Evolutionary conservation across 2,329 filamentous ascomycete species (phyloP).

Genomic region (Penicillium sp.): DNA sequence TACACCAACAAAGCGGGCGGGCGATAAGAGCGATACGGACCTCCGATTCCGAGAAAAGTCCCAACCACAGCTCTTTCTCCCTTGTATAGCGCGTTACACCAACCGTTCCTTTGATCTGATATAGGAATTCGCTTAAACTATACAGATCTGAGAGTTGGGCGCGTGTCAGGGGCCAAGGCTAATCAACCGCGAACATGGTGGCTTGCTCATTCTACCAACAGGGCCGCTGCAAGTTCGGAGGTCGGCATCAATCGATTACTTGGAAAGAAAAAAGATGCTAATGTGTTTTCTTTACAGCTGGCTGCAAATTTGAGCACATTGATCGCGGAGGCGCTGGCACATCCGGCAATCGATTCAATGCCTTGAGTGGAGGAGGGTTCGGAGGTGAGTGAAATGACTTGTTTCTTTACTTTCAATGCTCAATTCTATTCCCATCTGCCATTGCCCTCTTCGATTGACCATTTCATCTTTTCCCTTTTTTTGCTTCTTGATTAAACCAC

Average conservation of each 20-base stretch:
- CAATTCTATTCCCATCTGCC: neutral
- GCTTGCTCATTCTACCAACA: conserved; percentile 67
- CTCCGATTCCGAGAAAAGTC: conserved; percentile 2
- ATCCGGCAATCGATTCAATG: conserved; percentile 62
- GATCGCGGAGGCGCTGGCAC: conserved; percentile 36
- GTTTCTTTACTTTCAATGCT: neutral
- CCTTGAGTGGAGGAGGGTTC: conserved; percentile 46
- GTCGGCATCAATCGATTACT: conserved; percentile 44
- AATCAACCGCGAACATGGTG: conserved; percentile 34
- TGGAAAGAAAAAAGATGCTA: neutral
- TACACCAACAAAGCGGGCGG: neutral
- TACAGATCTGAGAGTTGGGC: too few relatives aligned
- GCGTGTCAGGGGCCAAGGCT: neutral
- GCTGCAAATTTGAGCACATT: conserved; percentile 63
- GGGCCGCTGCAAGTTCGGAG: conserved; percentile 66
- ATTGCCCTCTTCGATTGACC: neutral
- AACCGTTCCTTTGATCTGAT: neutral
- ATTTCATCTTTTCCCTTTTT: too few relatives aligned
- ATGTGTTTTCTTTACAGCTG: conserved; percentile 44
- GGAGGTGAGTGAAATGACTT: conserved; percentile 37
- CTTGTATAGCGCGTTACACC: neutral
- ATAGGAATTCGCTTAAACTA: neutral
- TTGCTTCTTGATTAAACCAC: too few relatives aligned
- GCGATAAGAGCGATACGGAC: conserved; percentile 8
- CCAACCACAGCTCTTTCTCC: conserved; percentile 6